These are phyloP conservation scores for Leishmania tropica DNA, from an alignment of 208 protist species.

Conservation along the genomic window DNA sequence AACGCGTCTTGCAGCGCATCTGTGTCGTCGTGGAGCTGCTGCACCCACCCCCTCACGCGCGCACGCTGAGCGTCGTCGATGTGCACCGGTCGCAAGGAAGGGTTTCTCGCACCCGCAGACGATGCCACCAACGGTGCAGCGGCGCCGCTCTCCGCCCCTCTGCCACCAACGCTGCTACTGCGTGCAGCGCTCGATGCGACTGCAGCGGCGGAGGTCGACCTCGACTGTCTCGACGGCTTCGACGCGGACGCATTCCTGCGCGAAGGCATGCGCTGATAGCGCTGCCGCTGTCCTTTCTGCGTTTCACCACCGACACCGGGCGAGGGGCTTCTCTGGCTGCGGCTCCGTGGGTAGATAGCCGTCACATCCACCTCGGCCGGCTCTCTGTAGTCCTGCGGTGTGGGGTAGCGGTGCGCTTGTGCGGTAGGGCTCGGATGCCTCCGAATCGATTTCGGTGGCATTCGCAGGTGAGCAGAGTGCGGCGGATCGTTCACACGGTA, in stretches of 20 bases:
- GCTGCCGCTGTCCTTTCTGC: neutral
- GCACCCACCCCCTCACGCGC: constrained; percentile 43
- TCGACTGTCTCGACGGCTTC: neutral
- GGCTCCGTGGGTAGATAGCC: constrained; percentile 17
- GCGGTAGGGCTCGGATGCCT: neutral
- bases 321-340: constrained; percentile 14
- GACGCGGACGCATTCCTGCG: neutral
- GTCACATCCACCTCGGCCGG: constrained; percentile 25
- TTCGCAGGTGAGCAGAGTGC: neutral
- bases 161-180: constrained; percentile 2
- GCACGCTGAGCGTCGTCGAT: constrained; percentile 33
- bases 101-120: neutral
- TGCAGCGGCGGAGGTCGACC: constrained; percentile 2
- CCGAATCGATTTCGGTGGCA: neutral
- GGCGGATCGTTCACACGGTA: neutral
- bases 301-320: neutral
- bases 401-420: neutral
- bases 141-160: neutral
- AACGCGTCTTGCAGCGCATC: constrained; percentile 66
- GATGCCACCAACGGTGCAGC: neutral
- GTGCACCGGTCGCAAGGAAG: constrained; percentile 24
- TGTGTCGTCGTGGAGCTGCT: constrained; percentile 52
- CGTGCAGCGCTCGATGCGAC: neutral
- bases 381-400: neutral
- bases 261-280: neutral